Evolutionary conservation across 2,329 filamentous ascomycete genomes (phyloP), one percentile per base, ranked within the genome.

Genomic region (Catunica adiposa): DNA sequence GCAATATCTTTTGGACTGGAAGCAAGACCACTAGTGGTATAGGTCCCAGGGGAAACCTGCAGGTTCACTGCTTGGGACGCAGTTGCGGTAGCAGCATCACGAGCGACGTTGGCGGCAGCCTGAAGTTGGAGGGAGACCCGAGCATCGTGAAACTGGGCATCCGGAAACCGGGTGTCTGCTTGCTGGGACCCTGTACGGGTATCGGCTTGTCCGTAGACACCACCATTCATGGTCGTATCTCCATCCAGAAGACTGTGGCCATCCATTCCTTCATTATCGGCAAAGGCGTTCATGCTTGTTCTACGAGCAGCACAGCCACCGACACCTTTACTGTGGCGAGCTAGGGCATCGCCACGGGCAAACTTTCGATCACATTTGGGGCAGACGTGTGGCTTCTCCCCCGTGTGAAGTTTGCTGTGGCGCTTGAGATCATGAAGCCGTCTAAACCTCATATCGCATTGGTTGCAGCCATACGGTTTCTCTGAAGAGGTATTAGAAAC

Each of bases 381-480:
- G 64, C 92, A 98, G 8, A 92, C 85, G 64, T 98, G 92, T 11
- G 89, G 89, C 64, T 94, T 83, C 71, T 98, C 92, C 56, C 92
- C 92, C 0, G 90, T 97, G 66, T 98, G 92, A 22, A 98, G 78
- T 70, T 98, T 98, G 61, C 85, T 89, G 67, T 98, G 92, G 42
- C 92, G 82, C 72, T 98, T 98, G 61, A 98, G 71, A 65, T 98
- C 92, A 66, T 98, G 92, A 53, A 97, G 74, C 60, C 92, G 82
- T 56, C 92, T 80, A 69, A 98, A 98, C 54, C 90, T 82, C 68
- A 92, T 86, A 62, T 90, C 80, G 67, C 92, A 98, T n/a, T 86
- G 88, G 60, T 87, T 83, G 66, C 92, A 98, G 26, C 92, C 80
- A 65, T 92, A 98, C 0, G 92, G 92, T 69, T 98, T 98, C 68